Conservation (phyloP, 257 asterid genomes). For the Rehmannia glutinosa region DNA sequence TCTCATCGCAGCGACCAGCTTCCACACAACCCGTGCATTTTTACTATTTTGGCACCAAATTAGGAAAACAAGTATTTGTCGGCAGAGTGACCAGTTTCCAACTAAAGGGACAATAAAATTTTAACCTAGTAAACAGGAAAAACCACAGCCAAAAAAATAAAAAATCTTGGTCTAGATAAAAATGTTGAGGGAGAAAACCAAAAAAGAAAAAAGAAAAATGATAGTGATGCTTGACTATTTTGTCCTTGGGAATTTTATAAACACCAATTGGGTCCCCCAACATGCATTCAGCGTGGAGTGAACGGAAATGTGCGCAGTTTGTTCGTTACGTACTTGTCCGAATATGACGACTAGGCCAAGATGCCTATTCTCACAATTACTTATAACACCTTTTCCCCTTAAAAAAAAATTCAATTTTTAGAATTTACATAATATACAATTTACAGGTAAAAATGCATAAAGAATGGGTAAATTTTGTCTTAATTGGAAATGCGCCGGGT, state of each 20-base stretch:
- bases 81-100: slow-evolving; percentile 17
- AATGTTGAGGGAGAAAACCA: neutral
- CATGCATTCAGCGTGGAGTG: neutral
- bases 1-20: neutral
- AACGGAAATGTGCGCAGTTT: neutral
- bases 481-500: too few relatives aligned
- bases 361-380: too few relatives aligned
- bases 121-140: neutral
- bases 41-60: neutral
- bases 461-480: too few relatives aligned
- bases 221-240: neutral
- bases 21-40: slow-evolving; percentile 4
- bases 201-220: neutral
- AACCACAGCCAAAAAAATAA: neutral
- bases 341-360: too few relatives aligned
- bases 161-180: too few relatives aligned
- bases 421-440: too few relatives aligned
- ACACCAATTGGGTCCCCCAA: neutral
- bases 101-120: neutral
- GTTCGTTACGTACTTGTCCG: slow-evolving; percentile 12
- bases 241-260: neutral
- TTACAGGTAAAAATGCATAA: too few relatives aligned
- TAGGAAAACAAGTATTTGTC: slow-evolving; percentile 20
- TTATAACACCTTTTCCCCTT: too few relatives aligned
- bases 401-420: too few relatives aligned